Base-by-base conservation (phyloP, 345 rosid species). In the Trapa incisa region DNA sequence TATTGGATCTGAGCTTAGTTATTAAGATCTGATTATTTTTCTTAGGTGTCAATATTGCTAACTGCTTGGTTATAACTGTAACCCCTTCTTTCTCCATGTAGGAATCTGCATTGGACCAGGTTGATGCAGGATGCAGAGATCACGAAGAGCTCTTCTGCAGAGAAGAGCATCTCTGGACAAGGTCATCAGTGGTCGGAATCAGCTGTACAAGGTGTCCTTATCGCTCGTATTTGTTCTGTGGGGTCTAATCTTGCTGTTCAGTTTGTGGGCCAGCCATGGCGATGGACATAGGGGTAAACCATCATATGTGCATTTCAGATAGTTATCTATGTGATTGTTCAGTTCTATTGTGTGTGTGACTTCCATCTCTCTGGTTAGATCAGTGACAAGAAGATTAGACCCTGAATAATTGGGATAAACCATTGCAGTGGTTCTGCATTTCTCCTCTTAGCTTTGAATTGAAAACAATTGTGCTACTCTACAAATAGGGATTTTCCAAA, bases 51-150 rank as follows among this genome's bases (percentile, higher is more conserved):
- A 54, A 7, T 32, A 33, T 58, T 6, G 29, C 29, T 22, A 22
- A 10, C 56, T 58, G 63, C 63, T 58, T 29, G 6, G 37, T 58
- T 58, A 58, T 33, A 58, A 58, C 35, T 58, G 35, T 33, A 58
- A 58, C 35, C 13, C 48, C 63, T 58, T 3, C 38, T 32, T 32
- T 29, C 12, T 32, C 35, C 15, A 15, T 58, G 38, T 38, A 58
- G 56, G 61, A 65, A 65, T 65, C 16, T 15, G 65, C 54, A 45
- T 71, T 67, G 45, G 67, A 65, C 64, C 61, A 76, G 58, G 70
- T 83, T 79, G 81, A 85, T 90, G 92, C 86, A 84, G 80, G 68
- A 94, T 94, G 99, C 95, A 76, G 85, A 85, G 86, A 72, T 84
- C 87, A 60, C 87, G 90, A 72, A 80, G 68, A 83, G 87, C 86